Evolutionary conservation across 2,329 filamentous ascomycete genomes (phyloP).

Genomic region (Neonectria neomacrospora): DNA sequence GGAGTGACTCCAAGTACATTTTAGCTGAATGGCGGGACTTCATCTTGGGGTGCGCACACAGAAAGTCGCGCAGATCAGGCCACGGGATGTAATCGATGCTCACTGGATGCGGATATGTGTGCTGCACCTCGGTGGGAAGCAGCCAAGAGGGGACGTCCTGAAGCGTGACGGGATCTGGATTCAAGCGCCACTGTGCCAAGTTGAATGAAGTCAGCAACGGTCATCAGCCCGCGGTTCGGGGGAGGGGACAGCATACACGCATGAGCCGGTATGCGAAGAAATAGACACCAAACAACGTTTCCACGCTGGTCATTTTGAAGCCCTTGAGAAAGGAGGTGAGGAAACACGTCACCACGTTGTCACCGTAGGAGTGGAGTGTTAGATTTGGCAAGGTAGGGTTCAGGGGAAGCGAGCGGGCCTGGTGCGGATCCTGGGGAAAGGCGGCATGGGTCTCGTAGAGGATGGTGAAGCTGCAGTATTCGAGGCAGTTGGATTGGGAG

Average conservation of each 20-base stretch:
- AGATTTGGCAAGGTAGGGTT: slow-evolving; percentile 39
- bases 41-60: slow-evolving; percentile 35
- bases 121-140: slow-evolving; percentile 38
- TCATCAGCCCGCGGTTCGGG: not conserved
- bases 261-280: slow-evolving; percentile 41
- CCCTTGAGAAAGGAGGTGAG: slow-evolving; percentile 39
- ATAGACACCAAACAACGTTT: slow-evolving; percentile 41
- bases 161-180: slow-evolving; percentile 38
- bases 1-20: slow-evolving; percentile 38
- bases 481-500: slow-evolving; percentile 38
- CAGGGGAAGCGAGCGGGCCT: slow-evolving; percentile 36
- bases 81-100: slow-evolving; percentile 43
- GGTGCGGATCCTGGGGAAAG: slow-evolving; percentile 34
- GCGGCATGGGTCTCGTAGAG: slow-evolving; percentile 42
- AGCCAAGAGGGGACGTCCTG: slow-evolving; percentile 38
- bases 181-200: slow-evolving; percentile 38
- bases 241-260: slow-evolving; percentile 29
- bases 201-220: slow-evolving; percentile 2
- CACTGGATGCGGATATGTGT: slow-evolving; percentile 38
- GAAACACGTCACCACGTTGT: slow-evolving; percentile 38
- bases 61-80: slow-evolving; percentile 39
- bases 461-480: slow-evolving; percentile 41
- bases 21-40: slow-evolving; percentile 39
- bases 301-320: slow-evolving; percentile 38
- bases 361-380: slow-evolving; percentile 37